phyloP scores from a whole-genome alignment of 768 basidiomycete genomes.

The Xanthoconium purpureum region DNA sequence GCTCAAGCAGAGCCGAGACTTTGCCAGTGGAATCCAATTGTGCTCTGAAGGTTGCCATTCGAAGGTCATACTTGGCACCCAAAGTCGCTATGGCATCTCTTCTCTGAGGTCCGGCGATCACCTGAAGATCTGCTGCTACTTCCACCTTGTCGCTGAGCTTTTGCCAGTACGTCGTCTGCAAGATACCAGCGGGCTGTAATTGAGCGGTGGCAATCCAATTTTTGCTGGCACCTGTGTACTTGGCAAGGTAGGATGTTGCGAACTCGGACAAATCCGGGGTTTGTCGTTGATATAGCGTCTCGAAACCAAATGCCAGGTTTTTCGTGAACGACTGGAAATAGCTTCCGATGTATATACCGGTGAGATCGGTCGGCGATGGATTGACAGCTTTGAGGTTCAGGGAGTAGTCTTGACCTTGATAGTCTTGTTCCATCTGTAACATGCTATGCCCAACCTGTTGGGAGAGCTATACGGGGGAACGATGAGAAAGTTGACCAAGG shows the following conservation, averaged over 20 bases:
- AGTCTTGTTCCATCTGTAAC: conserved; percentile 93
- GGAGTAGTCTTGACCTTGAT: conserved; percentile 82
- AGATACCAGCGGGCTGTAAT: conserved; percentile 73
- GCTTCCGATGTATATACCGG: conserved; percentile 89
- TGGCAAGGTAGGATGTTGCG: conserved; percentile 74
- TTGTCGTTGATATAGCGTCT: conserved; percentile 79
- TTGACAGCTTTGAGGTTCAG: conserved; percentile 87
- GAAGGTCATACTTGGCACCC: conserved; percentile 95
- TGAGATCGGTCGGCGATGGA: conserved; percentile 81
- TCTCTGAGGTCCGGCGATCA: conserved; percentile 73
- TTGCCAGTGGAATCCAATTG: conserved; percentile 95
- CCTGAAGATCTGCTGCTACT: conserved; percentile 90
- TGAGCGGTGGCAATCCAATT: conserved; percentile 95
- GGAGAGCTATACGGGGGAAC: conserved; percentile 55
- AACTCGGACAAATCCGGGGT: conserved; percentile 68
- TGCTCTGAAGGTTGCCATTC: conserved; percentile 90
- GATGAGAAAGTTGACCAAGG: background rate
- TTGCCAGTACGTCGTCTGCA: conserved; percentile 96
- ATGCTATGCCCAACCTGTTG: conserved; percentile 79
- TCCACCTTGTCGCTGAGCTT: conserved; percentile 94
- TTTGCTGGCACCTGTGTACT: conserved; percentile 67
- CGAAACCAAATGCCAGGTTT: conserved; percentile 84
- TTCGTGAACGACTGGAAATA: conserved; percentile 92
- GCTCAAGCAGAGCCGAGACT: conserved; percentile 91
- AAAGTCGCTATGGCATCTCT: conserved; percentile 91